Conservation (phyloP, 768 basidiomycete genomes). For the Tricholoma matsutake region DNA sequence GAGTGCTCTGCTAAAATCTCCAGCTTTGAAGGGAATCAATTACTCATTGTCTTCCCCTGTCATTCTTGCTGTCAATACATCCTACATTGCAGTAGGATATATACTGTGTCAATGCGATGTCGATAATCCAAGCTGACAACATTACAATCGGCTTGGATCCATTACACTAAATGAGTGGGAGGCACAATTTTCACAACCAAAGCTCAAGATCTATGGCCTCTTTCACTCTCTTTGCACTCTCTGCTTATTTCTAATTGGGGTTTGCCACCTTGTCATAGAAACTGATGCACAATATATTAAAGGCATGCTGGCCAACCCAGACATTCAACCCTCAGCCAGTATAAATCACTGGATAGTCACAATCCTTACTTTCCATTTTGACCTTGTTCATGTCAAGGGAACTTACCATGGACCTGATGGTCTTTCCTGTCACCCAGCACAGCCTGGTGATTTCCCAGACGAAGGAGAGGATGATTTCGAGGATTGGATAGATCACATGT, state of each 20-base stretch:
- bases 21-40: constrained; percentile 22
- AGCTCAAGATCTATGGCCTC: constrained; percentile 38
- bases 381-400: no score
- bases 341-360: constrained; percentile 36
- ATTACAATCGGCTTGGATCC: constrained; percentile 34
- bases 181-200: constrained; percentile 34
- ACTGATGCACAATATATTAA: constrained; percentile 31
- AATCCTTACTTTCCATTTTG: constrained; percentile 33
- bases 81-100: constrained; percentile 32
- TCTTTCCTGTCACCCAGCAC: constrained; percentile 19
- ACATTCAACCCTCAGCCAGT: constrained; percentile 29
- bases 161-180: constrained; percentile 35
- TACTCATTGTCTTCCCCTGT: constrained; percentile 18
- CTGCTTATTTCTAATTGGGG: constrained; percentile 18
- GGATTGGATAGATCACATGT: constrained; percentile 18
- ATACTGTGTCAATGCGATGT: constrained; percentile 33
- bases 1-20: neutral
- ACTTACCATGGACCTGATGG: constrained; percentile 27
- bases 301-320: constrained; percentile 33
- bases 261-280: constrained; percentile 29
- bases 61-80: constrained; percentile 37
- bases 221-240: constrained; percentile 20
- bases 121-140: constrained; percentile 14
- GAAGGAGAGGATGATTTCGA: constrained; percentile 13
- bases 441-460: constrained; percentile 13